Percentiles rank a stretch among this genome's conserved stretches.
Evolutionary conservation across 768 basidiomycete species (phyloP).

Genomic region (Cystofilobasidium capitatum): DNA sequence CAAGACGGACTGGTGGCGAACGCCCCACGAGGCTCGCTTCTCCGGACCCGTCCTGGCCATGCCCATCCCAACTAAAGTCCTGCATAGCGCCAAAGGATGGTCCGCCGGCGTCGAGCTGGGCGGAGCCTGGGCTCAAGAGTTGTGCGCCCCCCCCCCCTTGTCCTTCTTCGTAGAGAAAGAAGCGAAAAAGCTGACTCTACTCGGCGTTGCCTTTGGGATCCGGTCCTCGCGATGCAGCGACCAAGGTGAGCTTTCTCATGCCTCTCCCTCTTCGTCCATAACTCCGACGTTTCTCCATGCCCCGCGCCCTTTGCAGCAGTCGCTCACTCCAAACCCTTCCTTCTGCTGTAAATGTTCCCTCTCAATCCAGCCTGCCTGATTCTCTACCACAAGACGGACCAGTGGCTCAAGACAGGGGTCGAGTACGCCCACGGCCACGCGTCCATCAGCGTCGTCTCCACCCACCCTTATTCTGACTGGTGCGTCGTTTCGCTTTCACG

Average conservation of each 20-base stretch:
- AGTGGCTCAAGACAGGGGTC: background rate
- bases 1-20: conserved; percentile 5
- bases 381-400: background rate
- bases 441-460: background rate
- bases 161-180: background rate
- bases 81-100: background rate
- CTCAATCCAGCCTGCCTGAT: background rate
- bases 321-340: background rate
- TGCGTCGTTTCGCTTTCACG: background rate
- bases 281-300: too few species aligned
- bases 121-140: background rate
- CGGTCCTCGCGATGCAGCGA: conserved; percentile 1
- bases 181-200: background rate
- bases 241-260: background rate
- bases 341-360: background rate
- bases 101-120: background rate
- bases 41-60: background rate
- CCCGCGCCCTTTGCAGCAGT: too few species aligned
- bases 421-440: background rate
- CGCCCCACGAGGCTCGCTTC: background rate
- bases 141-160: background rate
- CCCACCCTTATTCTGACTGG: background rate
- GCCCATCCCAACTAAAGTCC: background rate
- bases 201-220: background rate
- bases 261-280: too few species aligned